Base-by-base conservation (phyloP, 768 basidiomycete genomes). In the Suillus luteus region DNA sequence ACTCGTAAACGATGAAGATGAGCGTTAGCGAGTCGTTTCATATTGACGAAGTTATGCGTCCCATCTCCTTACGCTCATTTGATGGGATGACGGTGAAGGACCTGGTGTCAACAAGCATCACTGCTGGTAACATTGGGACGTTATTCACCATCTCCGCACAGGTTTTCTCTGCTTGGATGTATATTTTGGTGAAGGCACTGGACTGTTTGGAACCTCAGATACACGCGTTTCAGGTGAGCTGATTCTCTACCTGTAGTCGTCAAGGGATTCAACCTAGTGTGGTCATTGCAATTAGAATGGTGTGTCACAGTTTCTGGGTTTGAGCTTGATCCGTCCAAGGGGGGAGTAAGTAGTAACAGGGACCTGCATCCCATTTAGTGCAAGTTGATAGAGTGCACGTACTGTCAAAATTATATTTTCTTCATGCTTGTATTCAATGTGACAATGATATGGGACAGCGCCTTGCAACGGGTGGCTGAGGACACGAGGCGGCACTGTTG, bases 111-210 rank as follows among this genome's bases (percentile, higher is more conserved):
- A 27, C 1, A 57, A 43, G 22, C 7, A n/a, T 71, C 43, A 14
- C 73, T 24, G 55, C 67, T 41, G 69, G 64, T 51, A 90, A 92
- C 74, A 72, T 77, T 5, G 90, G 90, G 9, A 73, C 91, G 58
- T 72, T 88, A 40, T 78, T 90, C 15, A 81, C 91, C 24, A 81
- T 81, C 4, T 76, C 75, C 3, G 72, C 87, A 6, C 86, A 90
- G 69, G 76, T 86, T 12, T 86, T 87, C 73, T 82, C 87, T 44
- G 80, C 86, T 5, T 71, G 82, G 35, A 87, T 88, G 81, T 85
- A 85, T 59, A 76, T 86, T 6, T 75, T 81, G 5, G 89, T 91
- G 48, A 91, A 91, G 75, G 79, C 78, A 65, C 73, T 91, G 63
- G 83, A 85, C 64, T 74, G 72, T n/a, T 74, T 88, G 7, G 84